Evolutionary conservation across 805 yeast species (phyloP), one percentile per base, ranked within the genome.

Genomic region (Starmerella floris): DNA sequence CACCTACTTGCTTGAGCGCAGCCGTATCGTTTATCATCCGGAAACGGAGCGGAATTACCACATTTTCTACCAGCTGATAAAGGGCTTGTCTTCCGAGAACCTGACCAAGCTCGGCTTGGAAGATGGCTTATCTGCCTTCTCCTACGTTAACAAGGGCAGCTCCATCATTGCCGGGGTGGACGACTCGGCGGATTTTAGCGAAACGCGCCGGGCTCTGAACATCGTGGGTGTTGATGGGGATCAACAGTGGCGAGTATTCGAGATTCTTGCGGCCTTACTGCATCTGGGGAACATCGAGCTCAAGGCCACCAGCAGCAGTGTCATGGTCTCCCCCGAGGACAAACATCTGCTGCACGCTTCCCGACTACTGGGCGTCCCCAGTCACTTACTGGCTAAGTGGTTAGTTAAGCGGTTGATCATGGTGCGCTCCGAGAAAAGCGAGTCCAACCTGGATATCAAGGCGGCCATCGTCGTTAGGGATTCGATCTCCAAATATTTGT

Each of bases 401-500:
- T 75, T 81, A 55, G 77, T 80, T 36, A 91, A 88, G 66, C 85
- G 83, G 59, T 96, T 87, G 62, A 83, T 91, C 51, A 73, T 73
- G 21, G 87, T 95, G n/a, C 73, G 96, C 60, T 77, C 85, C 10
- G 97, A 91, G 62, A 87, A 83, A 61, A 87, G 88, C 57, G 76
- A 78, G 37, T 78, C 94, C 21, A 84, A 81, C 58, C 69, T 88
- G 57, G 83, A 73, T 54, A 80, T 76, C 59, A 75, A 75, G 54
- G 94, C 87, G 59, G 93, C 97, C 8, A 54, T 75, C 22, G 95
- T 87, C 25, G 88, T 95, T 13, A 76, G 95, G 57, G 97, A 88
- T 63, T 91, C 98, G n/a, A 93, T 88, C 41, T 84, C 97, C 39
- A 88, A 88, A 61, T 88, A 79, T 61, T 79, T 91, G 39, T 88